These are phyloP conservation scores for Paxillus ammoniavirescens DNA, from an alignment of 768 basidiomycete genomes.

Conservation along the genomic window DNA sequence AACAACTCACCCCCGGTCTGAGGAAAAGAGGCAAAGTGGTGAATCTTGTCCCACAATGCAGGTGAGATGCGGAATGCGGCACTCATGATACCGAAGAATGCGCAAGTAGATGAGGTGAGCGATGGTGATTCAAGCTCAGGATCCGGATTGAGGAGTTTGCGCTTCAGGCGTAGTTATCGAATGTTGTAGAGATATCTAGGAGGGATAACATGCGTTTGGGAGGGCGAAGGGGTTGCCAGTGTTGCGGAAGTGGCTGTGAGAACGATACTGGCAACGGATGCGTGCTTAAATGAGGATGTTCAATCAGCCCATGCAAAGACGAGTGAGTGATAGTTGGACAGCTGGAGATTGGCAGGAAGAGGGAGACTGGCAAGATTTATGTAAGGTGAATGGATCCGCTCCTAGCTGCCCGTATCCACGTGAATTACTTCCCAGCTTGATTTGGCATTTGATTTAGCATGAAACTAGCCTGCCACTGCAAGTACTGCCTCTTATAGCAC, in stretches of 20 bases:
- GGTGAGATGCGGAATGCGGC: slow-evolving; percentile 67
- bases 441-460: too few relatives aligned
- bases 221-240: slow-evolving; percentile 22
- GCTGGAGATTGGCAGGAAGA: too few relatives aligned
- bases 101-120: too few relatives aligned
- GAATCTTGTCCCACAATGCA: slow-evolving; percentile 85
- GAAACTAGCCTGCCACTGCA: too few relatives aligned
- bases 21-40: slow-evolving; percentile 88
- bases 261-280: not conserved
- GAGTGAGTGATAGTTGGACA: slow-evolving; percentile 1
- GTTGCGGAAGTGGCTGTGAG: not conserved
- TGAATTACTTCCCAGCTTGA: too few relatives aligned
- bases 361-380: not conserved
- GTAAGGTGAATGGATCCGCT: slow-evolving; percentile 8
- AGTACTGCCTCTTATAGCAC: too few relatives aligned
- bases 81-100: slow-evolving; percentile 29
- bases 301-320: slow-evolving; percentile 19
- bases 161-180: slow-evolving; percentile 11
- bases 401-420: slow-evolving; percentile 5
- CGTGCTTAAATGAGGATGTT: not conserved
- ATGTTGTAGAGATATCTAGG: not conserved
- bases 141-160: not conserved
- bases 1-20: slow-evolving; percentile 78
- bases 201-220: slow-evolving; percentile 21
- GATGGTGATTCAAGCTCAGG: not conserved